Evolutionary conservation across 2,329 filamentous ascomycete genomes (phyloP), one percentile per base, ranked within the genome.

Genomic region (Botryotinia globosa): DNA sequence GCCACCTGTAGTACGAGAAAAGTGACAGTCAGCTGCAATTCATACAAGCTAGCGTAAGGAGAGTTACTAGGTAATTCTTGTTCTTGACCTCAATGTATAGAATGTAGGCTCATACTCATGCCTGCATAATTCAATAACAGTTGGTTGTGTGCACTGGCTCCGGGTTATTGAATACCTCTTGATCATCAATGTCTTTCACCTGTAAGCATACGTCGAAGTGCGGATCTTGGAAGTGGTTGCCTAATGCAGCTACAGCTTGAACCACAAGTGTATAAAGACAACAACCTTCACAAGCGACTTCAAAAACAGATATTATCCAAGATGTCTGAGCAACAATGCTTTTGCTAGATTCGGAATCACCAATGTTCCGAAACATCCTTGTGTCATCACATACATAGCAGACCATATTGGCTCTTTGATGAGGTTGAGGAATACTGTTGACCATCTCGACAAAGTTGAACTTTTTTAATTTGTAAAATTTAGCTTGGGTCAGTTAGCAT

Each of bases 381-480:
- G n/a, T n/a, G 44, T 48, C 44, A 48, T 48, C 44, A 8, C 44
- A 51, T 51, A n/a, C 12, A 51, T 51, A n/a, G 48, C 48, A n/a
- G 48, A 16, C 25, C 10, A 6, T 8, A 16, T n/a, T 14, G 10
- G 12, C 20, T 51, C 12, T 51, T 12, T 51, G 4, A 51, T n/a
- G 12, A 51, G 48, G 48, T 51, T 51, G 25, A 51, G 48, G 5
- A 14, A 51, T 14, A 3, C 48, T 16, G 4, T 51, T 51, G 10
- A 51, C 10, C 4, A 12, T n/a, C 25, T 51, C 12, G 12, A 51
- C 48, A n/a, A 51, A 51, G 48, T n/a, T n/a, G 25, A n/a, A 51
- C n/a, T 7, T 51, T n/a, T n/a, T 5, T 0, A 51, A 14, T n/a
- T 14, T 0, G 25, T 51, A 0, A 3, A 25, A n/a, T n/a, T 51